phyloP scores from a whole-genome alignment of 176 grass and related monocot species.

The Miscanthus lutarioriparius region DNA sequence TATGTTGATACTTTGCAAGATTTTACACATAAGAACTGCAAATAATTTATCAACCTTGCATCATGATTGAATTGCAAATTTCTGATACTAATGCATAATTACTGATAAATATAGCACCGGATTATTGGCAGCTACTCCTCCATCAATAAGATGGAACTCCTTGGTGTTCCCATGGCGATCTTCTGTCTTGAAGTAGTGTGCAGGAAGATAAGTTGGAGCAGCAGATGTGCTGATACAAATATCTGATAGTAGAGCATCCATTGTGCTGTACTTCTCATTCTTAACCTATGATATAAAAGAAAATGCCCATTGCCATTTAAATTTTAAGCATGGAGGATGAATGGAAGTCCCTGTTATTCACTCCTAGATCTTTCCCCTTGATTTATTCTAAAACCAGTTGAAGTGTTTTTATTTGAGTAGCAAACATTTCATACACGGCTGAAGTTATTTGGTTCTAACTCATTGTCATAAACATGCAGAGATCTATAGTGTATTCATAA shows the following conservation, averaged over 20 bases:
- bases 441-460: neutral
- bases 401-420: neutral
- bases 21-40: neutral
- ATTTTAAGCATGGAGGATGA: constrained; percentile 7
- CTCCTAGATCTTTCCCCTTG: neutral
- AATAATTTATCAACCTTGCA: neutral
- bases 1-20: neutral
- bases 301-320: neutral
- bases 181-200: constrained; percentile 72
- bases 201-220: constrained; percentile 83
- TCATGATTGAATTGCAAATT: constrained; percentile 3
- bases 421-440: neutral
- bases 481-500: neutral
- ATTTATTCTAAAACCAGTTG: neutral
- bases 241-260: constrained; percentile 76
- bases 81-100: constrained; percentile 5
- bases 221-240: constrained; percentile 84
- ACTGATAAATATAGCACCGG: constrained; percentile 45
- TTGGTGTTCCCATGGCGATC: constrained; percentile 52
- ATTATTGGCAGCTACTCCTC: constrained; percentile 88
- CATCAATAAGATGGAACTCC: constrained; percentile 91
- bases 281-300: constrained; percentile 35
- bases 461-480: neutral
- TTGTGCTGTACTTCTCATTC: constrained; percentile 41
- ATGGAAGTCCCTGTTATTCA: neutral